Conservation (phyloP, 2,329 filamentous ascomycete genomes). For the Neobulgaria alba region DNA sequence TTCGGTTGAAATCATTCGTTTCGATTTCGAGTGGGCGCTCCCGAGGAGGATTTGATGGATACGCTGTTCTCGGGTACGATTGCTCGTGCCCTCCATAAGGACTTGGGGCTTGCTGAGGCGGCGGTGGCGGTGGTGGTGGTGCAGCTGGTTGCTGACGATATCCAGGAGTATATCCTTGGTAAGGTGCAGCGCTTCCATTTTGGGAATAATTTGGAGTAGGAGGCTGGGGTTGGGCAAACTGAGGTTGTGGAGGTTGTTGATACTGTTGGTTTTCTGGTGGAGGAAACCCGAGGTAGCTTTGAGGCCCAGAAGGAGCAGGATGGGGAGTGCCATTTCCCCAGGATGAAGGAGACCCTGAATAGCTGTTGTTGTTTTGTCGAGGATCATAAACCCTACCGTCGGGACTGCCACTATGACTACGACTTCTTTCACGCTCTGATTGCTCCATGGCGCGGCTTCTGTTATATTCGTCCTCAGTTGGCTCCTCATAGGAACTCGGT, state of each 20-base stretch:
- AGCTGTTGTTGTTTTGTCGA: too few species aligned
- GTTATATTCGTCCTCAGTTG: slow-evolving; percentile 52
- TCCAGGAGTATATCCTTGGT: too few species aligned
- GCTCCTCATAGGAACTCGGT: slow-evolving; percentile 38
- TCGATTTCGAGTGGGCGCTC: neutral
- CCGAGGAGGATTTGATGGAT: neutral
- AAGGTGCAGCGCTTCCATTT: too few species aligned
- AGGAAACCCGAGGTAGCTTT: slow-evolving; percentile 14
- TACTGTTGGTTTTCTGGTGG: slow-evolving; percentile 27
- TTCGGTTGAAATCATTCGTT: neutral
- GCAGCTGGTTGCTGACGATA: slow-evolving; percentile 22
- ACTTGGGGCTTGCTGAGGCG: slow-evolving; percentile 2
- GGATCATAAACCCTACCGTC: neutral
- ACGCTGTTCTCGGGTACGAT: neutral
- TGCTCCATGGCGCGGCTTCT: slow-evolving; percentile 25
- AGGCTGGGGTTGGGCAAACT: slow-evolving; percentile 13
- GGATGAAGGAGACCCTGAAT: too few species aligned
- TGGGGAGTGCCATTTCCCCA: slow-evolving; percentile 6
- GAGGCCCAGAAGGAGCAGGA: slow-evolving; percentile 2
- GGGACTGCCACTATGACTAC: slow-evolving; percentile 14
- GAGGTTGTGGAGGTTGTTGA: slow-evolving; percentile 12
- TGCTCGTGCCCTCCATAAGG: neutral
- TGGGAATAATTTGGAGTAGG: slow-evolving; percentile 19
- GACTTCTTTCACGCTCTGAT: slow-evolving; percentile 26
- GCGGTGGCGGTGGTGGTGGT: slow-evolving; percentile 7